These are phyloP conservation scores for Aspergillus sp. DNA, from an alignment of 2,329 filamentous ascomycete species.

Conservation along the genomic window DNA sequence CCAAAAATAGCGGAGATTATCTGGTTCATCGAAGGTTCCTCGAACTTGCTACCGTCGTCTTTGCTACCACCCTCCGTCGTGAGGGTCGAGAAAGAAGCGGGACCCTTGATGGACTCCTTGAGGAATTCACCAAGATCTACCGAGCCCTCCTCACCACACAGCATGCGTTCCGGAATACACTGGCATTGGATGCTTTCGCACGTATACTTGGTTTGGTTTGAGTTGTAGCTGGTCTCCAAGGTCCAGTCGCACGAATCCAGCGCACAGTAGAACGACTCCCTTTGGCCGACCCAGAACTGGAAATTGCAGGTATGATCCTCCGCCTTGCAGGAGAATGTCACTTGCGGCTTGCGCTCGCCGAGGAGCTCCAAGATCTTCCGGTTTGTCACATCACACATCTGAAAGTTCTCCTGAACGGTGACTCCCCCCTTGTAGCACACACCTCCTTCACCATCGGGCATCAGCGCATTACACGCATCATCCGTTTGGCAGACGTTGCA, in stretches of 20 bases:
- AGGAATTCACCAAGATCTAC: constrained; percentile 90
- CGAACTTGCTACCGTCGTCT: constrained; percentile 70
- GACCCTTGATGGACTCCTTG: constrained; percentile 71
- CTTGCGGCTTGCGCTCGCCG: constrained; percentile 76
- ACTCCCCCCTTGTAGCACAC: constrained; percentile 89
- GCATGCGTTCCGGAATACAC: constrained; percentile 84
- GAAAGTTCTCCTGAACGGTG: constrained; percentile 88
- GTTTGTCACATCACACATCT: constrained; percentile 97
- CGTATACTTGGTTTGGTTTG: constrained; percentile 75
- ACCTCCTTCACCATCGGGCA: constrained; percentile 71
- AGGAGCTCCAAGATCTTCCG: constrained; percentile 82
- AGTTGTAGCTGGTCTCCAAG: constrained; percentile 57
- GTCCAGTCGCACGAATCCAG: constrained; percentile 70
- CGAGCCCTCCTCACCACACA: constrained; percentile 84
- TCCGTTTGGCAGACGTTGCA: constrained; percentile 90
- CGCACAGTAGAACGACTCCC: constrained; percentile 93
- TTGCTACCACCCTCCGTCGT: constrained; percentile 49
- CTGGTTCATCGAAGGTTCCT: constrained; percentile 85
- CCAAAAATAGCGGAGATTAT: constrained; percentile 84
- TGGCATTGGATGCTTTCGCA: constrained; percentile 79
- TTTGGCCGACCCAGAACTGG: constrained; percentile 94
- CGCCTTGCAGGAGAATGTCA: constrained; percentile 84
- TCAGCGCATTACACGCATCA: constrained; percentile 76
- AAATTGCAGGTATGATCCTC: constrained; percentile 77
- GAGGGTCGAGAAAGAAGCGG: constrained; percentile 70